Base-by-base conservation (phyloP, 805 yeast genomes). In the Ogataea ramenticola region DNA sequence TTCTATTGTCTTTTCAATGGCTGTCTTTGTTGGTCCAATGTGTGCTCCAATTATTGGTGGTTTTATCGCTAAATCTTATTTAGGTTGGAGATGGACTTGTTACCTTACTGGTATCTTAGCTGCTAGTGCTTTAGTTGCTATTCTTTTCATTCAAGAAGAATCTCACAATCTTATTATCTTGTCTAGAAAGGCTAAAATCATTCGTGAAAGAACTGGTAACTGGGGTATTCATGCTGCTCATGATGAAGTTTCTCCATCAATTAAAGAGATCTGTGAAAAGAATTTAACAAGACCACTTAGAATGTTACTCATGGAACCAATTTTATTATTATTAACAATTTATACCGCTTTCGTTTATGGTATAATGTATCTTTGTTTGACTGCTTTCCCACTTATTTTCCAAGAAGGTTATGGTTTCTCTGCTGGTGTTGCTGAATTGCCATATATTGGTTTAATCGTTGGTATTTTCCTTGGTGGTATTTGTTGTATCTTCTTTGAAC, bases 41-140 rank as follows among this genome's bases (percentile, higher is more conserved):
- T 44, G 83, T 32, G 91, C 91, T 0, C 96, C 96, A 16, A 79
- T 89, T 46, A 75, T 77, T 40, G 86, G 90, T 47, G 81, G 82
- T 0, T 86, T 81, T 60, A 78, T 82, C 37, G 60, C 65, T 40
- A 73, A 78, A 44, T 7, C 32, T 8, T 67, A 72, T 44, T 66
- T 88, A 36, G 86, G 88, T 16, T 86, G 95, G 95, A 71, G 96
- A 57, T 87, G 95, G 95, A 74, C 86, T 12, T 73, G 71, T 49
- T 87, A 86, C 60, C 65, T 86, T 45, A 72, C 81, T 2, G 91
- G 86, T 48, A 79, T 85, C 44, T 61, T 82, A 59, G 60, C 74
- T 4, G 67, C 75, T 12, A 52, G 68, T 1, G 49, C 57, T 11
- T 45, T 57, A 16, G 55, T 72, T 1, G 46, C 65, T 14, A 58